Evolutionary conservation across 164 flowering plant species (phyloP).

Genomic region (Vitis rotundifolia): DNA sequence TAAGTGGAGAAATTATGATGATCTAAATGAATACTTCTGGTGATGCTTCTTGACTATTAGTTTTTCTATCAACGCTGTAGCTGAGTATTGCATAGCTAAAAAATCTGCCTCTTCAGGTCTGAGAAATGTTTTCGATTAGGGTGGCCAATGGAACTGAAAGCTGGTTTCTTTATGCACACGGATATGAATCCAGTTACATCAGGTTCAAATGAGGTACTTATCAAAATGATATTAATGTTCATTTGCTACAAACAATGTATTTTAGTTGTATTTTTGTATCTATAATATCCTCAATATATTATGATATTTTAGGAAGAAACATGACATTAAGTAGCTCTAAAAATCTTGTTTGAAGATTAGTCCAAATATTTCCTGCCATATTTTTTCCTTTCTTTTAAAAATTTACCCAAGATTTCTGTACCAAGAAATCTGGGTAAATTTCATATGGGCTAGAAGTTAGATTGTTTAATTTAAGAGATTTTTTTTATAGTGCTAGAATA

Average conservation of each 20-base stretch:
- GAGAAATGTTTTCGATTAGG: constrained; percentile 63
- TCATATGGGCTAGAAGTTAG: too few species aligned
- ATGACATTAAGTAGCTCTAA: background rate
- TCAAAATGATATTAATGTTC: constrained; percentile 1
- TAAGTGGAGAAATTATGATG: constrained; percentile 98
- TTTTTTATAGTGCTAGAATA: too few species aligned
- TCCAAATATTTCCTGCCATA: too few species aligned
- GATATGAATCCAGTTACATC: constrained; percentile 26
- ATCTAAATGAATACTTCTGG: constrained; percentile 98
- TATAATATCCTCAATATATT: background rate
- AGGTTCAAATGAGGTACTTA: constrained; percentile 34
- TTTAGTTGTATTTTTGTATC: background rate
- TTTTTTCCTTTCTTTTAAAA: too few species aligned
- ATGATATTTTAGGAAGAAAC: background rate
- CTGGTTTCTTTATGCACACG: constrained; percentile 79
- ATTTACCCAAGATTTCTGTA: too few species aligned
- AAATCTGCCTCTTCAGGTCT: constrained; percentile 47
- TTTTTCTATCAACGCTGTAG: background rate
- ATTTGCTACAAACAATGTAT: background rate
- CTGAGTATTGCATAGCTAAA: background rate
- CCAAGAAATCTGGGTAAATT: too few species aligned
- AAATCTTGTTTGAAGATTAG: too few species aligned
- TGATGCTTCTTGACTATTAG: constrained; percentile 22
- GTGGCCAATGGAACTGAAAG: constrained; percentile 78
- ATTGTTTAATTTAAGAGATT: too few species aligned